These are phyloP conservation scores for Pulchroboletus neoregius DNA, from an alignment of 1,284 basidiomycete genomes.

Conservation along the genomic window DNA sequence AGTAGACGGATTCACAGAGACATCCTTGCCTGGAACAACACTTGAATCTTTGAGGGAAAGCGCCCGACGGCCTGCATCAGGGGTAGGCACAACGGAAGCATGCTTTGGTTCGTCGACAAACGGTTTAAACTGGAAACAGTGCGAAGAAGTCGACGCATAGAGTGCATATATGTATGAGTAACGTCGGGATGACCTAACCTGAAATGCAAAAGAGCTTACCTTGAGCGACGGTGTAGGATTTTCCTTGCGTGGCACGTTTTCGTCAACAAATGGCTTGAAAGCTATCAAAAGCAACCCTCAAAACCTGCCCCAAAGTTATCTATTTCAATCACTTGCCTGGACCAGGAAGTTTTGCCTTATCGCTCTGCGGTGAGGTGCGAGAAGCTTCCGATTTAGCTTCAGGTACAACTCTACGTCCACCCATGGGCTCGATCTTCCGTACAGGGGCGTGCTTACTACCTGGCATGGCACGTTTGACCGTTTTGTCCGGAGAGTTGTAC, in stretches of 20 bases:
- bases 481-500: constrained; percentile 87
- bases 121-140: constrained; percentile 41
- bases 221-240: constrained; percentile 48
- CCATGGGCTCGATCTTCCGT: constrained; percentile 52
- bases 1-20: constrained; percentile 6
- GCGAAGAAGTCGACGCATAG: not conserved
- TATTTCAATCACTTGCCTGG: constrained; percentile 33
- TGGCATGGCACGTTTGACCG: constrained; percentile 46
- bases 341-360: constrained; percentile 41
- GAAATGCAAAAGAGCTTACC: constrained; percentile 31
- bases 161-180: constrained; percentile 8
- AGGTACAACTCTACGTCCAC: constrained; percentile 22
- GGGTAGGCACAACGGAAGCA: constrained; percentile 20
- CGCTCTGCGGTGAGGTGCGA: constrained; percentile 36
- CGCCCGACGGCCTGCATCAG: constrained; percentile 34
- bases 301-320: not conserved
- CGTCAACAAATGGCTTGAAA: constrained; percentile 61
- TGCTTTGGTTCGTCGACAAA: constrained; percentile 42
- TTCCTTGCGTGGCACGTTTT: constrained; percentile 46
- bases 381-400: constrained; percentile 26
- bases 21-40: constrained; percentile 28
- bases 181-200: not conserved
- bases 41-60: constrained; percentile 38
- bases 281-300: constrained; percentile 30
- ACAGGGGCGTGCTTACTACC: constrained; percentile 72